phyloP scores from a whole-genome alignment of 768 basidiomycete species.

The Termitomyces sp. region DNA sequence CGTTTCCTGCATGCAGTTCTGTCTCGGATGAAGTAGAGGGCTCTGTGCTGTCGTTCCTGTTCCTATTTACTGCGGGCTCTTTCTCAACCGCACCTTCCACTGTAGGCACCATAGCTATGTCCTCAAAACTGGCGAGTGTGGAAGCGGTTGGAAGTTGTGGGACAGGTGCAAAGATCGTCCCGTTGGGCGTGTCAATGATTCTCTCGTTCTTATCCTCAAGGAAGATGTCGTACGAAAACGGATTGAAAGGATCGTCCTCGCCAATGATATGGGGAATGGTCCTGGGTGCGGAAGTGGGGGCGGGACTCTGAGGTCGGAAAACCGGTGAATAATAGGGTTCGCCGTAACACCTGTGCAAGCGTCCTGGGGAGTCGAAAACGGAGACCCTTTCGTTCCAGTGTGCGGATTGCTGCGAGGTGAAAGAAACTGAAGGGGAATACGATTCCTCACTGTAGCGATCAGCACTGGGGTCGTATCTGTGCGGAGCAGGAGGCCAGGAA shows the following conservation, averaged over 20 bases:
- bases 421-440: neutral
- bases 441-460: neutral
- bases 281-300: neutral
- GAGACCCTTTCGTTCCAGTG: neutral
- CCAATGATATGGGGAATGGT: neutral
- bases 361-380: no score
- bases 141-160: neutral
- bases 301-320: neutral
- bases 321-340: neutral
- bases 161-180: constrained; percentile 2
- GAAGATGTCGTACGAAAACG: neutral
- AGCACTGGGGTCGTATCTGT: neutral
- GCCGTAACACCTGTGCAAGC: neutral
- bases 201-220: neutral
- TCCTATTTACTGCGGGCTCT: neutral
- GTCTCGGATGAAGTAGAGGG: no score
- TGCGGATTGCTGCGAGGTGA: neutral
- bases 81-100: neutral
- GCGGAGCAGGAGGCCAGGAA: neutral
- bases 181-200: neutral
- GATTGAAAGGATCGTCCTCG: neutral
- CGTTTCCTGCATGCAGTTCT: neutral
- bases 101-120: neutral
- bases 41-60: neutral
- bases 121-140: constrained; percentile 1